Evolutionary conservation across 2,329 filamentous ascomycete species (phyloP).

Genomic region (Fusarium metavorans): DNA sequence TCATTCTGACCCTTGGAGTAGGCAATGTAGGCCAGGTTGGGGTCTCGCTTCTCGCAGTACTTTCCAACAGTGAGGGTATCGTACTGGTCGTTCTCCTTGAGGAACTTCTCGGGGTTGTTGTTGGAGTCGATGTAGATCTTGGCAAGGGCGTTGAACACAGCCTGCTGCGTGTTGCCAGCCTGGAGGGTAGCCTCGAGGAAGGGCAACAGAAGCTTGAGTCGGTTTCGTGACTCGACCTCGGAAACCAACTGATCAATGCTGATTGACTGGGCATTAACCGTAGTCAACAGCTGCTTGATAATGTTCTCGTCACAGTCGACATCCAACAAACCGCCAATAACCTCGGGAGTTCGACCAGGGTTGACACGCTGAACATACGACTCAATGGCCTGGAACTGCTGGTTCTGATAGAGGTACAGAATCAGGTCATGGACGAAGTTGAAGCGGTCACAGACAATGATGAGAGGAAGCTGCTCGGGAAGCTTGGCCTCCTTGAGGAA

Average conservation of each 20-base stretch:
- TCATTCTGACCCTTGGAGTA: slow-evolving; percentile 98
- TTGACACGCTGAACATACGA: slow-evolving; percentile 98
- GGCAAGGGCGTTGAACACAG: slow-evolving; percentile 94
- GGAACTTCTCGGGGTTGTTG: slow-evolving; percentile 96
- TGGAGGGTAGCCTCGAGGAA: slow-evolving; percentile 95
- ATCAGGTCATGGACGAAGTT: slow-evolving; percentile 98
- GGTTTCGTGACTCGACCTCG: slow-evolving; percentile 96
- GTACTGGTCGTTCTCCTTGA: slow-evolving; percentile 97
- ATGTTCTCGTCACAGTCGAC: slow-evolving; percentile 97
- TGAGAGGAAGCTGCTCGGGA: slow-evolving; percentile 92
- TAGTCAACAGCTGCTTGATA: slow-evolving; percentile 90
- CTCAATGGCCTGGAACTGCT: slow-evolving; percentile 99
- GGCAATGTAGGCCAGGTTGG: slow-evolving; percentile 93
- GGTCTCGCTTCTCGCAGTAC: slow-evolving; percentile 99
- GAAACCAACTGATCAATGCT: slow-evolving; percentile 94
- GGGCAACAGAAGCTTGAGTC: slow-evolving; percentile 92
- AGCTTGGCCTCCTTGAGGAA: slow-evolving; percentile 97
- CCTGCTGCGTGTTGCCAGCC: slow-evolving; percentile 93
- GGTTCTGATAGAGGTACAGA: slow-evolving; percentile 97
- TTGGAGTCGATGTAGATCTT: slow-evolving; percentile 99
- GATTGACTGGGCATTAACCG: slow-evolving; percentile 85
- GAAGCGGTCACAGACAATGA: slow-evolving; percentile 99
- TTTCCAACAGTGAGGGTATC: slow-evolving; percentile 93
- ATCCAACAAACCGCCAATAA: slow-evolving; percentile 92
- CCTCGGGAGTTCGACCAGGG: slow-evolving; percentile 88